A percentile compares a stretch with the other conserved stretches of the same genome.
These are phyloP conservation scores for Speleostelium caveatum DNA, from an alignment of 78 protist species.

Conservation along the genomic window DNA sequence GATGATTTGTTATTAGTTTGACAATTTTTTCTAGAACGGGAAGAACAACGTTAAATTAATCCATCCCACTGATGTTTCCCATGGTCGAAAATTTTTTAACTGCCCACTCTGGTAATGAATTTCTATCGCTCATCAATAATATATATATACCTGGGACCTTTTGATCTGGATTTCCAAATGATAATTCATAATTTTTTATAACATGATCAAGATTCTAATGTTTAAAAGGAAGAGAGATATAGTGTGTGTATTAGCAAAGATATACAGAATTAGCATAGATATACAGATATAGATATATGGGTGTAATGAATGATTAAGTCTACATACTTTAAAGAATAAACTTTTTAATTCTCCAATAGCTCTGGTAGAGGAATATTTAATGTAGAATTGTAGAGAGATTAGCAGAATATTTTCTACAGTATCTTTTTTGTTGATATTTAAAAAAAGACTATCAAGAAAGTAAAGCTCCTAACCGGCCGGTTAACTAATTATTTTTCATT, in stretches of 20 bases:
- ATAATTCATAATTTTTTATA: background rate
- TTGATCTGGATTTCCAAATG: constrained; percentile 19
- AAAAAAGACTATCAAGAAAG: background rate
- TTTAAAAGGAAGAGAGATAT: background rate
- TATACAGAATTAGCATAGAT: background rate
- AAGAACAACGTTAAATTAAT: constrained; percentile 17
- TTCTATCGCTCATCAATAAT: background rate
- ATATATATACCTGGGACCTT: constrained; percentile 48
- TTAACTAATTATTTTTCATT: too few relatives aligned
- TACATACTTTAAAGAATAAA: constrained; percentile 9
- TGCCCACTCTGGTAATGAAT: constrained; percentile 39
- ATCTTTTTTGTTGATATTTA: background rate
- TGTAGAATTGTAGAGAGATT: background rate
- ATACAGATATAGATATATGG: background rate
- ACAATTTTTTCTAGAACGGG: constrained; percentile 11
- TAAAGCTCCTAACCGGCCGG: too few relatives aligned
- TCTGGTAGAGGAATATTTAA: constrained; percentile 30
- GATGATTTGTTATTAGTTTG: background rate
- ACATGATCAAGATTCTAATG: background rate
- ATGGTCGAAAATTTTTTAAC: background rate
- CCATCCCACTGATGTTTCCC: background rate
- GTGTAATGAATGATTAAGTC: background rate
- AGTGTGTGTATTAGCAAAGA: background rate
- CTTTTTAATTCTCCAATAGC: constrained; percentile 29
- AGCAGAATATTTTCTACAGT: background rate